A percentile compares a stretch with the other conserved stretches of the same genome.
Conservation (phyloP, 1,139 yeast species). For the Kodamaea alishanica region DNA sequence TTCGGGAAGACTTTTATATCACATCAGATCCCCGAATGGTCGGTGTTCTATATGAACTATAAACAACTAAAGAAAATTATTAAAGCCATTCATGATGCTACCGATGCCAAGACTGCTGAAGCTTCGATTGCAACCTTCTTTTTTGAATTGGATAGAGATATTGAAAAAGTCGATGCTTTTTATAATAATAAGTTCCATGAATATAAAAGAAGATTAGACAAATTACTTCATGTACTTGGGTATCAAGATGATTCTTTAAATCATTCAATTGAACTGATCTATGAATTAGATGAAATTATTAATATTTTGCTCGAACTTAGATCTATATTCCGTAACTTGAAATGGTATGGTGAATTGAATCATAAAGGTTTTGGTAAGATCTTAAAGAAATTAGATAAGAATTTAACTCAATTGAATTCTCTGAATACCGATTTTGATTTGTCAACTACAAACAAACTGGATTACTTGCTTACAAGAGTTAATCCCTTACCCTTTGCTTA, state of each 20-base stretch:
- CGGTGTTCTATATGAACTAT: constrained; percentile 75
- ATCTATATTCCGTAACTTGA: constrained; percentile 72
- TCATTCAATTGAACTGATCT: constrained; percentile 41
- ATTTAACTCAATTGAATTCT: constrained; percentile 31
- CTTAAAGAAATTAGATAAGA: constrained; percentile 86
- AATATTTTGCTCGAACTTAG: constrained; percentile 75
- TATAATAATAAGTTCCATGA: constrained; percentile 71
- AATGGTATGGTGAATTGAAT: constrained; percentile 93
- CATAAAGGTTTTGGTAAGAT: constrained; percentile 88
- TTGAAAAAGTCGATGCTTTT: constrained; percentile 77
- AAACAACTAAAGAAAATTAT: constrained; percentile 79
- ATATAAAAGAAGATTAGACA: constrained; percentile 63
- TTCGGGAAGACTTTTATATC: constrained; percentile 76
- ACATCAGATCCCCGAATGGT: constrained; percentile 95
- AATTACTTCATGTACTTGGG: constrained; percentile 37
- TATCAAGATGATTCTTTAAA: constrained; percentile 24
- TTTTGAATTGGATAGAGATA: constrained; percentile 73
- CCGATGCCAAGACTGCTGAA: constrained; percentile 27
- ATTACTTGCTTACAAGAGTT: constrained; percentile 67
- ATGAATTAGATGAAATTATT: constrained; percentile 76
- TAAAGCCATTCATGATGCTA: constrained; percentile 42
- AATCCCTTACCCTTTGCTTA: constrained; percentile 77
- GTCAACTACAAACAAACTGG: constrained; percentile 63
- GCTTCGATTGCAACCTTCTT: constrained; percentile 61
- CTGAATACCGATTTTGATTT: constrained; percentile 15